Evolutionary conservation across 2,329 filamentous ascomycete genomes (phyloP), one percentile per base, ranked within the genome.

Genomic region (Diaporthe batatas): DNA sequence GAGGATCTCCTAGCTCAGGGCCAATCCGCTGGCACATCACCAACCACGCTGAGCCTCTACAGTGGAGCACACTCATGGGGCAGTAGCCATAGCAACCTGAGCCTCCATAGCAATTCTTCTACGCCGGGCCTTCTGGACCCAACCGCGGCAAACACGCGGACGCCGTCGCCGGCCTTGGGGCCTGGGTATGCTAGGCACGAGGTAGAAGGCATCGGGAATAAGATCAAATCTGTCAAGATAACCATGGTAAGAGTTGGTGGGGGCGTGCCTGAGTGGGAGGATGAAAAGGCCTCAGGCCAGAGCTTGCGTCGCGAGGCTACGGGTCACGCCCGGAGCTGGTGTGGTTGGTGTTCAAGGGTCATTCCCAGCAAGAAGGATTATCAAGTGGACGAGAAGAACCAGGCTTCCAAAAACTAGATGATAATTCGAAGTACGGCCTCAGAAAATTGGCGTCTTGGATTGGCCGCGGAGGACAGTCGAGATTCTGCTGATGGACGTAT

Each of bases 201-300:
- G 82, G 93, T 98, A 74, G 94, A 97, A 79, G 95, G 95, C 2
- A 93, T 98, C 57, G 95, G 95, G 14, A 95, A 95, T 0, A 89
- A 93, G 18, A 90, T 98, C 69, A 97, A 97, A 86, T 93, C 92
- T 74, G 97, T 96, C 83, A 87, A 93, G n/a, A 94, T 96, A 78
- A 92, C 92, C 78, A 92, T 94, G 84, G 90, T 97, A 7, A 89
- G 88, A 73, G 91, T 98, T 0, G 96, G 95, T 0, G 93, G 92
- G 6, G 94, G 92, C 75, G 96, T 98, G 16, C 92, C 93, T 75
- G 94, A 98, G 80, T 95, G 92, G 84, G 93, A 94, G 76, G 94
- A 96, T 79, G 94, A 97, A 82, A 88, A 89, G 71, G 88, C 88
- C 47, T 86, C 87, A 10, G 90, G 90, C 6, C 86, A 88, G 72